phyloP scores from a whole-genome alignment of 768 basidiomycete species.

The Wakefieldia striispora region DNA sequence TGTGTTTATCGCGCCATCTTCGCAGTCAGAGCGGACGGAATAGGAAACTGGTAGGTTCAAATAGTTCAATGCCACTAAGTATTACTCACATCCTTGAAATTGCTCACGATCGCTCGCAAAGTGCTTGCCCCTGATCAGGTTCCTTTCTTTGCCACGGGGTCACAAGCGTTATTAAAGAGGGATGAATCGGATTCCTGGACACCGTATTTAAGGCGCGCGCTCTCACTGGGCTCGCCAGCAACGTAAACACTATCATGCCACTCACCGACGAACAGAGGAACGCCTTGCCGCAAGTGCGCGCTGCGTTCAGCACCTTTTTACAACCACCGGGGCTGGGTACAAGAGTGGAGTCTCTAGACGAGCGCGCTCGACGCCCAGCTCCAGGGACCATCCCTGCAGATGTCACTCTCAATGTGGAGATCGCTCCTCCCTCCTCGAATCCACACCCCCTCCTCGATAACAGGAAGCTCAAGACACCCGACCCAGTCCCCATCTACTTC shows the following conservation, averaged over 20 bases:
- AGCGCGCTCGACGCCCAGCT: background rate
- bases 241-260: background rate
- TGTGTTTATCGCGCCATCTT: too few relatives aligned
- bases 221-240: background rate
- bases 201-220: too few relatives aligned
- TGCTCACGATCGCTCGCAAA: too few relatives aligned
- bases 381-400: background rate
- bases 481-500: constrained; percentile 22
- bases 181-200: too few relatives aligned
- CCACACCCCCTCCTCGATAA: background rate
- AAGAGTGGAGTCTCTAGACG: background rate
- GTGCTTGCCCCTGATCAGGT: too few relatives aligned
- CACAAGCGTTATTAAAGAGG: too few relatives aligned
- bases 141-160: too few relatives aligned
- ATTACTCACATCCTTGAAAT: too few relatives aligned
- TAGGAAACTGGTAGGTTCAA: too few relatives aligned
- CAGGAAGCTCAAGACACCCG: constrained; percentile 10
- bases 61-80: too few relatives aligned
- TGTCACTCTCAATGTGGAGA: background rate
- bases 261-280: background rate
- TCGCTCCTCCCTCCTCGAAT: constrained; percentile 9
- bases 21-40: too few relatives aligned
- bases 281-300: background rate
- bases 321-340: background rate
- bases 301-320: background rate